phyloP scores from a whole-genome alignment of 345 rosid genomes.

The Isatis tinctoria region DNA sequence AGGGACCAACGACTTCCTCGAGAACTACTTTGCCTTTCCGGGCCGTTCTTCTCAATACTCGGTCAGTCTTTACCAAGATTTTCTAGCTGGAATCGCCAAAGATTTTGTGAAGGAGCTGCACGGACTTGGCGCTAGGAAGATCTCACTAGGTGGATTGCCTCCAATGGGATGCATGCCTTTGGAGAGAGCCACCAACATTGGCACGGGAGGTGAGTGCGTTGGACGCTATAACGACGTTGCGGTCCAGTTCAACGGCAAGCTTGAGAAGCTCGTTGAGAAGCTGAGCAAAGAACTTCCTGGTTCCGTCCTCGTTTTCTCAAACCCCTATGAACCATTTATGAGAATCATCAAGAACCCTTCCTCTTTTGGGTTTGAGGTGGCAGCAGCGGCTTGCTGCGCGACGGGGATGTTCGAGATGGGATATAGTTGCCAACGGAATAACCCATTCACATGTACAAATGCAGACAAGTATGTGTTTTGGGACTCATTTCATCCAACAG shows the following conservation, averaged over 20 bases:
- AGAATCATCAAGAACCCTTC: slow-evolving; percentile 39
- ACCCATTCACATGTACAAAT: slow-evolving; percentile 45
- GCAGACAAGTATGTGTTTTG: slow-evolving; percentile 68
- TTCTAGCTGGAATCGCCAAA: slow-evolving; percentile 37
- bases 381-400: slow-evolving; percentile 57
- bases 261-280: slow-evolving; percentile 28
- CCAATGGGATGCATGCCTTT: slow-evolving; percentile 72
- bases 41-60: slow-evolving; percentile 40
- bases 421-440: slow-evolving; percentile 44
- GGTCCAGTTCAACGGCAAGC: slow-evolving; percentile 42
- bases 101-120: slow-evolving; percentile 39
- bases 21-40: slow-evolving; percentile 48
- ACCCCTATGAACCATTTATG: slow-evolving; percentile 39
- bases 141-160: slow-evolving; percentile 57
- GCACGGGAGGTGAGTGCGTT: slow-evolving; percentile 37
- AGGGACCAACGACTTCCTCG: slow-evolving; percentile 64
- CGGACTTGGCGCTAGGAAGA: slow-evolving; percentile 51
- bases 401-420: slow-evolving; percentile 86
- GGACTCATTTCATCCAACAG: slow-evolving; percentile 75
- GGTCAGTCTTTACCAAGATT: slow-evolving; percentile 38
- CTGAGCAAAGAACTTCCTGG: slow-evolving; percentile 45
- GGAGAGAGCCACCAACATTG: slow-evolving; percentile 51
- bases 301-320: slow-evolving; percentile 39
- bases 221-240: slow-evolving; percentile 44
- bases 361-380: slow-evolving; percentile 49